phyloP scores from a whole-genome alignment of 345 rosid species.

The Pistacia vera region DNA sequence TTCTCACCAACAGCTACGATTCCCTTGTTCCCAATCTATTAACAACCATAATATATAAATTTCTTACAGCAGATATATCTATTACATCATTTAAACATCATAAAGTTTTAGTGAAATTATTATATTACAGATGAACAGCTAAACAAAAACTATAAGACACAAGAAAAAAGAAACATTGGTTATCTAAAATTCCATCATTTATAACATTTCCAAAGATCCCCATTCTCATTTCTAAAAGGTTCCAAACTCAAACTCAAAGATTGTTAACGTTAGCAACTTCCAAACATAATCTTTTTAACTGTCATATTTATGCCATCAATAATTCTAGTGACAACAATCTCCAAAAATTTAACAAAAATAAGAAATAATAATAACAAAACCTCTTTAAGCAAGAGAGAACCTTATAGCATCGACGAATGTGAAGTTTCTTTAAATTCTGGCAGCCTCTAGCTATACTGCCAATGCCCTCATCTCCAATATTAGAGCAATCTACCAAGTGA shows the following conservation, averaged over 20 bases:
- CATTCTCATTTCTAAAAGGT: neutral
- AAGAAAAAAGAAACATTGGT: neutral
- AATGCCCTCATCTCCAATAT: slow-evolving; percentile 79
- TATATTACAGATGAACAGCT: neutral
- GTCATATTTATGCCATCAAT: neutral
- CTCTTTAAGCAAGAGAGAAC: slow-evolving; percentile 31
- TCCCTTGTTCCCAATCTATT: slow-evolving; percentile 83
- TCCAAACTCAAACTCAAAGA: slow-evolving; percentile 5
- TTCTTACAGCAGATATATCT: neutral
- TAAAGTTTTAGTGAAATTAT: neutral
- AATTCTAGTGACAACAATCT: neutral
- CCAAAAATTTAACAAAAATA: neutral
- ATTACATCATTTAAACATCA: neutral
- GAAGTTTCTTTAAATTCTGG: slow-evolving; percentile 78
- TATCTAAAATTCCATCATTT: neutral
- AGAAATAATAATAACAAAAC: no score
- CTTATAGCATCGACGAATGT: slow-evolving; percentile 91
- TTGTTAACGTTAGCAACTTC: neutral
- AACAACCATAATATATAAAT: neutral
- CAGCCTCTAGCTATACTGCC: slow-evolving; percentile 86
- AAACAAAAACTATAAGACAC: neutral
- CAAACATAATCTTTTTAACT: neutral
- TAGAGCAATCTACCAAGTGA: slow-evolving; percentile 85
- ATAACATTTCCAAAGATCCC: neutral
- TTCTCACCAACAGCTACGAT: slow-evolving; percentile 75